These are phyloP conservation scores for Lecanicillium sp. DNA, from an alignment of 2,329 filamentous ascomycete species.

Conservation along the genomic window DNA sequence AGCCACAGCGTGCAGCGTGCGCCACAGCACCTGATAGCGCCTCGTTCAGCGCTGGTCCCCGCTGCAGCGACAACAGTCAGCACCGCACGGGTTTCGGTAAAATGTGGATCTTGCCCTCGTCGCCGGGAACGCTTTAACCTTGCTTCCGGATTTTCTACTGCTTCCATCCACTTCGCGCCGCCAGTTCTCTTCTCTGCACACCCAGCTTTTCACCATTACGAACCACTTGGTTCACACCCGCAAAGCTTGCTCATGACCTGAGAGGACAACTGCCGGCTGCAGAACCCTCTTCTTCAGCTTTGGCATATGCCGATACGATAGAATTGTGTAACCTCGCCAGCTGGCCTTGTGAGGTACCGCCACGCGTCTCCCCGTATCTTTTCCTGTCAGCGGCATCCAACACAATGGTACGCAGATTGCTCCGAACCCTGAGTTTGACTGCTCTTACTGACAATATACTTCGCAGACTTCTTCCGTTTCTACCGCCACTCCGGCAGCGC, in stretches of 20 bases:
- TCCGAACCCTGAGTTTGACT: too few relatives aligned
- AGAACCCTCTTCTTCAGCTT: background rate
- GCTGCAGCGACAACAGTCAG: too few relatives aligned
- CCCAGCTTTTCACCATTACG: slow-evolving; percentile 8
- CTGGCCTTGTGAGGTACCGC: slow-evolving; percentile 11
- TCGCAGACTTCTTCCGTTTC: slow-evolving; percentile 64
- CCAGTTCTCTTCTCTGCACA: background rate
- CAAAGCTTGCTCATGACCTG: background rate
- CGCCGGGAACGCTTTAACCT: slow-evolving; percentile 13
- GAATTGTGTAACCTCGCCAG: slow-evolving; percentile 6
- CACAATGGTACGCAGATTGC: slow-evolving; percentile 3
- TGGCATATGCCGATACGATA: slow-evolving; percentile 7
- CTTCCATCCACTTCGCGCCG: slow-evolving; percentile 8
- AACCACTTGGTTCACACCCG: background rate
- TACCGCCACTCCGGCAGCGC: slow-evolving; percentile 62
- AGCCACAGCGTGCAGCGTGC: background rate
- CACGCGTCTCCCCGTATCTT: background rate
- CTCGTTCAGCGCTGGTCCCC: too few relatives aligned
- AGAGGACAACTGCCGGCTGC: slow-evolving; percentile 8
- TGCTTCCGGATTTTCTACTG: slow-evolving; percentile 11
- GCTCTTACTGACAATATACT: slow-evolving; percentile 9
- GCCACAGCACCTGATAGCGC: background rate
- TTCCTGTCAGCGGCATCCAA: background rate
- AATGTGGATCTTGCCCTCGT: slow-evolving; percentile 5
- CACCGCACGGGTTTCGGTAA: slow-evolving; percentile 2